Percentiles rank a stretch among this genome's conserved stretches.
Evolutionary conservation across 495 filamentous ascomycete genomes (phyloP).

Genomic region (Xylaria curta): DNA sequence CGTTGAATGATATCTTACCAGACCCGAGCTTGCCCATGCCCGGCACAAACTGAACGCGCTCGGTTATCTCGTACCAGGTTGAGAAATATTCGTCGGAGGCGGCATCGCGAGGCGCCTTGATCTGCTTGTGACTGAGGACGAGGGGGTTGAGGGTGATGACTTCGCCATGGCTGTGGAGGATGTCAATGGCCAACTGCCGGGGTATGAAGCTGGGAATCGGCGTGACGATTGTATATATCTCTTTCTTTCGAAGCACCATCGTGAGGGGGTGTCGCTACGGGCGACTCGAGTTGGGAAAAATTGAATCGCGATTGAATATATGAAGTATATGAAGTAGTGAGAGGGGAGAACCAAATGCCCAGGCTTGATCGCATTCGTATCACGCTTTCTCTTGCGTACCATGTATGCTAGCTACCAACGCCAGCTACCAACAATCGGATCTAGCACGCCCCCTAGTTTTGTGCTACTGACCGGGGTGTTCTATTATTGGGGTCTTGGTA

Average conservation of each 20-base stretch:
- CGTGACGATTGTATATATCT: constrained; percentile 54
- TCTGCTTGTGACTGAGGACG: constrained; percentile 68
- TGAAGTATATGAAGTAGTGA: neutral
- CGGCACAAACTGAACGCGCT: constrained; percentile 71
- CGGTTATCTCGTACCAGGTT: constrained; percentile 71
- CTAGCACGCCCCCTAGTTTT: neutral
- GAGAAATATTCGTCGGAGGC: constrained; percentile 72
- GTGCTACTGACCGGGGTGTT: constrained; percentile 15
- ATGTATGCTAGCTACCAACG: neutral
- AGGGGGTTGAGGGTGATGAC: constrained; percentile 82
- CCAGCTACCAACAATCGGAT: constrained; percentile 2
- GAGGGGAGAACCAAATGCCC: constrained; percentile 5
- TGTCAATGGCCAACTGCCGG: constrained; percentile 49
- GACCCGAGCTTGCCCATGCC: constrained; percentile 64
- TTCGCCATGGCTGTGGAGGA: constrained; percentile 60
- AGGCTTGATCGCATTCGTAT: neutral
- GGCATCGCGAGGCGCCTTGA: constrained; percentile 68
- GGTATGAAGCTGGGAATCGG: constrained; percentile 57
- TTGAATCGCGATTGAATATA: neutral
- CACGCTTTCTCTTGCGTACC: neutral
- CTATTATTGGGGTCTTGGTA: constrained; percentile 18
- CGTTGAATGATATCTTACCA: constrained; percentile 73
- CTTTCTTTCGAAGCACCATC: constrained; percentile 56
- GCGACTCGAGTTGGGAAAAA: neutral
- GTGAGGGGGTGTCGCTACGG: constrained; percentile 2